Base-by-base conservation (phyloP, 805 yeast genomes). In the Saturnispora silvae region DNA sequence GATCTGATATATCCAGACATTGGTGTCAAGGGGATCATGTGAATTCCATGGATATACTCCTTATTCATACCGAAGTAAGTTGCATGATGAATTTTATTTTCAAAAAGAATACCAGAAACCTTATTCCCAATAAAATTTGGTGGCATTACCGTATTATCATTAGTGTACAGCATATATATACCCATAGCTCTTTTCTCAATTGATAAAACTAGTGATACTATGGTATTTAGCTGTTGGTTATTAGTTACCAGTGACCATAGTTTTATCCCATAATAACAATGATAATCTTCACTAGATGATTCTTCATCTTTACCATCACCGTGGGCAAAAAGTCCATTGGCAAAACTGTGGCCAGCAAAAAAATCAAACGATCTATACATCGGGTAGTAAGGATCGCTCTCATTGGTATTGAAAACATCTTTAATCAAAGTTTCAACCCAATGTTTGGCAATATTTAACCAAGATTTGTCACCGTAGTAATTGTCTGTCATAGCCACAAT, bases 281-380 rank as follows among this genome's bases (percentile, higher is more conserved):
- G 75, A 51, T 73, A 73, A 51, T 81, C 89, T 51, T 81, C 89
- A 29, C 81, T 72, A 14, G 79, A 59, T 9, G 81, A 71, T 51
- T 78, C 86, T 53, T 78, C 79, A 51, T 79, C 80, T 45, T 76
- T 73, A 28, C 87, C 86, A 51, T 77, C 83, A 2, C 70, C 74
- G 31, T 72, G 64, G 10, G 65, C 70, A 48, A 68, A 72, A 17
- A 81, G 51, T 3, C 89, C 89, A 44, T 71, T 69, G 7, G 87
- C 86, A 77, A 82, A 77, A 20, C 81, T 72, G 51, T 81, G 89
- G 6, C 89, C 87, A 44, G 64, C 59, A 56, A 56, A 81, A 74
- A 81, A 81, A 53, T 80, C 86, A 56, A 80, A 81, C 38, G 65
- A 61, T 41, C 87, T 65, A 30, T 66, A 73, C 9, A 67, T 71